Base-by-base conservation (phyloP, 163 green algal genomes). In the Chlamydomonas reinhardtii region DNA sequence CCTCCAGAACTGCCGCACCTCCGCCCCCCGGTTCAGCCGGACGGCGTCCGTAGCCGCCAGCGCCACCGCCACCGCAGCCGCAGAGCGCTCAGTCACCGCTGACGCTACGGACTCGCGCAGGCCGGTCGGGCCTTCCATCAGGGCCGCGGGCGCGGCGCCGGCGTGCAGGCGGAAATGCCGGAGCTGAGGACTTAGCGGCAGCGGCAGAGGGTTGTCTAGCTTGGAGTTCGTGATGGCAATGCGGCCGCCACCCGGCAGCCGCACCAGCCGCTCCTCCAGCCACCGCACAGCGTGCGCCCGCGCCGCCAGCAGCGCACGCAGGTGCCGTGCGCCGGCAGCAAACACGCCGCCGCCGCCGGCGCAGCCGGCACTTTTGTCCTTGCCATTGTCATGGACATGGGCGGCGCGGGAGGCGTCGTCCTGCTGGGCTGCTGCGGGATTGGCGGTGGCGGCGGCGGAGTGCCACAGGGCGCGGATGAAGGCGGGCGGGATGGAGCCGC, bases 241-340 rank as follows among this genome's bases (percentile, higher is more conserved):
- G 73, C 48, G 54, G 17, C 73, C 25, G 73, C 34, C 75, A 1
- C 32, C 24, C 20, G 68, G 52, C 68, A 76, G 78, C 52, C 39
- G 39, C 32, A 43, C 54, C 66, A 86, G 39, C 17, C 80, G 34
- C 80, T 86, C 80, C 70, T 80, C 80, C 54, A 80, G 70, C 80
- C 80, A 86, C 29, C 70, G 70, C 56, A 80, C 39, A 14, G 70
- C 56, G 35, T 37, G 70, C 35, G 66, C 68, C 32, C 77, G 68
- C 2, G 80, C 80, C 70, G 61, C 25, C 54, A 86, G 31, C 48
- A 86, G 69, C 69, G 25, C 15, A 4, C 8, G 48, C 43, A 85
- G 78, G 4, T 6, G 31, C 12, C 22, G 6, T 2, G 65, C 77
- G 15, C 37, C 76, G 27, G 25, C 24, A n/a, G 37, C 27, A 31